Conservation (phyloP, 1,284 basidiomycete species). For the Farysia itapuensis region DNA sequence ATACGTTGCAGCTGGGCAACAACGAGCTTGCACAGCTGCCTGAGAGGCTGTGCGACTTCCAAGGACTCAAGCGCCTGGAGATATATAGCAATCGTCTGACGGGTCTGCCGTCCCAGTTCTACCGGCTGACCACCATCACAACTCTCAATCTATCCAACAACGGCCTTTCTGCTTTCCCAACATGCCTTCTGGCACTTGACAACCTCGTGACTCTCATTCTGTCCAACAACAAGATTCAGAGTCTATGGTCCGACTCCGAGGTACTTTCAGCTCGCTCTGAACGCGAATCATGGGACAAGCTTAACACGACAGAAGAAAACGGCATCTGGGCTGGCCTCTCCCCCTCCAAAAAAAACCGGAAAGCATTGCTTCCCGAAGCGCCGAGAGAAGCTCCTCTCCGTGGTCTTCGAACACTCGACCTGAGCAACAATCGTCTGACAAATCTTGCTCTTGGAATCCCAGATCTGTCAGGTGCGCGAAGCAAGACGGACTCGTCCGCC, state of each 20-base stretch:
- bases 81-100: slow-evolving; percentile 47
- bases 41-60: slow-evolving; percentile 40
- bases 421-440: slow-evolving; percentile 42
- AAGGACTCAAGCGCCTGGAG: slow-evolving; percentile 42
- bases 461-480: slow-evolving; percentile 17
- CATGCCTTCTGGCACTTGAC: slow-evolving; percentile 38
- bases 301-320: slow-evolving; percentile 25
- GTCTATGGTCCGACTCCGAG: slow-evolving; percentile 37
- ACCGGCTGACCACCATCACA: slow-evolving; percentile 41
- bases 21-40: slow-evolving; percentile 38
- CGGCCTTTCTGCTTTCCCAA: slow-evolving; percentile 35
- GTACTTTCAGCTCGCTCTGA: slow-evolving; percentile 16
- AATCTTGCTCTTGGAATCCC: slow-evolving; percentile 37
- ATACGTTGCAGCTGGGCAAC: slow-evolving; percentile 35
- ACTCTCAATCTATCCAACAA: slow-evolving; percentile 46
- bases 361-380: background rate
- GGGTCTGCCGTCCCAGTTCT: slow-evolving; percentile 27
- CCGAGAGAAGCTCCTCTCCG: slow-evolving; percentile 17
- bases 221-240: slow-evolving; percentile 44
- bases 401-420: slow-evolving; percentile 34
- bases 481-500: slow-evolving; percentile 1
- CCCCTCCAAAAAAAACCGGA: slow-evolving; percentile 28
- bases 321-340: slow-evolving; percentile 46
- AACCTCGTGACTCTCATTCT: slow-evolving; percentile 48
- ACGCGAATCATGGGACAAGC: slow-evolving; percentile 32